A percentile compares a stretch with the other conserved stretches of the same genome.
Evolutionary conservation across 805 yeast genomes (phyloP).

Genomic region (Lachancea thermotolerans): DNA sequence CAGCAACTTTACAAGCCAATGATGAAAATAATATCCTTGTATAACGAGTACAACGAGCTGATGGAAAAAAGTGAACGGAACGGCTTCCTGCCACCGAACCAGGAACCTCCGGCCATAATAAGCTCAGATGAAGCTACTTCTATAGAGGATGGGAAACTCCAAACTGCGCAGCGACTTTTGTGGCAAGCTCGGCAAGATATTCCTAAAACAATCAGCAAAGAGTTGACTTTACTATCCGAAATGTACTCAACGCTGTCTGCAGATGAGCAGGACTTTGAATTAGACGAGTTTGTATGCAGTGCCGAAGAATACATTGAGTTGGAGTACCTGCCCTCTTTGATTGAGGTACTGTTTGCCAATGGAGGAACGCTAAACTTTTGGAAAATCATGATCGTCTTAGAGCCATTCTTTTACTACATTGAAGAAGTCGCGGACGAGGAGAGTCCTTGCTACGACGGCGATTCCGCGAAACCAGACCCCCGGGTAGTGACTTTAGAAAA

Average conservation of each 20-base stretch:
- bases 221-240: conserved; percentile 30
- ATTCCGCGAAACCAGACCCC: conserved; percentile 28
- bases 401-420: conserved; percentile 33
- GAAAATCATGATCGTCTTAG: conserved; percentile 32
- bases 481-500: conserved; percentile 32
- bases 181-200: conserved; percentile 32
- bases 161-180: conserved; percentile 27
- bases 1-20: conserved; percentile 33
- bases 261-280: conserved; percentile 33
- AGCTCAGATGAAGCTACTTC: conserved; percentile 15
- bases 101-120: conserved; percentile 7
- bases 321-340: conserved; percentile 29
- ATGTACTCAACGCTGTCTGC: conserved; percentile 32
- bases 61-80: conserved; percentile 32
- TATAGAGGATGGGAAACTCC: conserved; percentile 20
- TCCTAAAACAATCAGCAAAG: conserved; percentile 32
- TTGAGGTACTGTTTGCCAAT: conserved; percentile 27
- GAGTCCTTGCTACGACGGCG: conserved; percentile 7
- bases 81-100: conserved; percentile 24
- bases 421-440: conserved; percentile 29
- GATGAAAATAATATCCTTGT: conserved; percentile 33
- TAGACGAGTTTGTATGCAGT: conserved; percentile 33
- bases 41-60: conserved; percentile 31
- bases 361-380: conserved; percentile 27
- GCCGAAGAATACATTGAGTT: conserved; percentile 34